Evolutionary conservation across 23 red algal species (phyloP), one percentile per base, ranked within the genome.

Genomic region (Gracilaria gracilis): DNA sequence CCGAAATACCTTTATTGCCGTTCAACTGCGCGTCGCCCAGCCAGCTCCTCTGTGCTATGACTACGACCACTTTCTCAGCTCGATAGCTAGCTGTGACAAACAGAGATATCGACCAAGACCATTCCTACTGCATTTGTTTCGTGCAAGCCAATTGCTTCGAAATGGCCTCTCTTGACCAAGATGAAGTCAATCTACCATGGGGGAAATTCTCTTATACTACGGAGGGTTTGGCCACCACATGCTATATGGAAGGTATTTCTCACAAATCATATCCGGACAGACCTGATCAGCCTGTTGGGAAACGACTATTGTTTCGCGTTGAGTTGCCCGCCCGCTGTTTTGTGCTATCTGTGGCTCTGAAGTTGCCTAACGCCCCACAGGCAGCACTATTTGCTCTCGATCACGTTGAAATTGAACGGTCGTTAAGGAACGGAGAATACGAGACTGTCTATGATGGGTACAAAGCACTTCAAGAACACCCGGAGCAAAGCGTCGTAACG

Each of bases 271-370:
- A 77, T 33, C 38, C 38, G 39, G 39, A 77, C 42, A 77, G 39
- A 77, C 72, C 38, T 51, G 40, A 51, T 77, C 75, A 67, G 39
- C 50, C 42, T 33, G 34, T 25, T 20, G 79, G 77, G 28, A 62
- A 76, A 21, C 80, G 81, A 13, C 80, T 93, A 9, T 65, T 80
- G 66, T 93, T 93, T 55, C 90, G 90, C 24, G 82, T 93, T 19
- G 90, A 93, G 39, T 51, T 93, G 16, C 90, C 90, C 4, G 49
- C 80, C 46, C 80, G 90, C 33, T 93, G 90, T 46, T 93, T 93
- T 86, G 90, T 93, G 20, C 79, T 93, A 19, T 93, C 90, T 19
- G 90, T 93, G 2, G 67, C 66, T 16, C 65, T 93, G 34, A 84
- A 86, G 48, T 38, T 92, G 48, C 89, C 89, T 9, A 62, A 82